These are phyloP conservation scores for Globisporangium viniferum DNA, from an alignment of 352 stramenopile species.

Conservation along the genomic window DNA sequence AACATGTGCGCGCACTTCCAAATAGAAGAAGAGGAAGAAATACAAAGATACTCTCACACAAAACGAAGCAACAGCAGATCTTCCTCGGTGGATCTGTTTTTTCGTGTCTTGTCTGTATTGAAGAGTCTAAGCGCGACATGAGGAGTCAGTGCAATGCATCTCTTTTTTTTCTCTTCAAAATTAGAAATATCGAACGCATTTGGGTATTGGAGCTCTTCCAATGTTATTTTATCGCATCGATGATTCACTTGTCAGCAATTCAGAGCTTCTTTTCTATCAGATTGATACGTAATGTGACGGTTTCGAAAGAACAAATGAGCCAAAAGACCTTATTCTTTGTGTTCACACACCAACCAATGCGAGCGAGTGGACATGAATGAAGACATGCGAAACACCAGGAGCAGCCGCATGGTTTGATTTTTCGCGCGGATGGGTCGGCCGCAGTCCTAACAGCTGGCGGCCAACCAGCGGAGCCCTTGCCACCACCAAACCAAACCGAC, in stretches of 20 bases:
- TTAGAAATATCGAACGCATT: slow-evolving; percentile 5
- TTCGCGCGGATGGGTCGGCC: not conserved
- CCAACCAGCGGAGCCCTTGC: too few species aligned
- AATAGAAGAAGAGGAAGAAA: not conserved
- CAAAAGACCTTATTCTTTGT: not conserved
- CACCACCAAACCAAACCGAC: too few species aligned
- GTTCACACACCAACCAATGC: not conserved
- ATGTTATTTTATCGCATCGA: not conserved
- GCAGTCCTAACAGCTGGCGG: not conserved
- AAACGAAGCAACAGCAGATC: not conserved
- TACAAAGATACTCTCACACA: not conserved
- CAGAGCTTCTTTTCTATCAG: not conserved
- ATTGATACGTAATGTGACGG: not conserved
- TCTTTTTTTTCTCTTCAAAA: slow-evolving; percentile 9
- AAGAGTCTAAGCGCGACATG: slow-evolving; percentile 5
- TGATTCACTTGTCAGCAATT: not conserved
- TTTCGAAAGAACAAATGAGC: not conserved
- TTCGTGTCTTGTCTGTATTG: slow-evolving; percentile 6
- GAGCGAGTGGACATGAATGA: not conserved
- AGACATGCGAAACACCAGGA: not conserved
- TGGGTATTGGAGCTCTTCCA: not conserved
- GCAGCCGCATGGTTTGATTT: not conserved
- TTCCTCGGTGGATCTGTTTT: not conserved
- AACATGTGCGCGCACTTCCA: not conserved
- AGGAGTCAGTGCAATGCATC: slow-evolving; percentile 12